Evolutionary conservation across 495 filamentous ascomycete genomes (phyloP).

Genomic region (Xylaria nigripes): DNA sequence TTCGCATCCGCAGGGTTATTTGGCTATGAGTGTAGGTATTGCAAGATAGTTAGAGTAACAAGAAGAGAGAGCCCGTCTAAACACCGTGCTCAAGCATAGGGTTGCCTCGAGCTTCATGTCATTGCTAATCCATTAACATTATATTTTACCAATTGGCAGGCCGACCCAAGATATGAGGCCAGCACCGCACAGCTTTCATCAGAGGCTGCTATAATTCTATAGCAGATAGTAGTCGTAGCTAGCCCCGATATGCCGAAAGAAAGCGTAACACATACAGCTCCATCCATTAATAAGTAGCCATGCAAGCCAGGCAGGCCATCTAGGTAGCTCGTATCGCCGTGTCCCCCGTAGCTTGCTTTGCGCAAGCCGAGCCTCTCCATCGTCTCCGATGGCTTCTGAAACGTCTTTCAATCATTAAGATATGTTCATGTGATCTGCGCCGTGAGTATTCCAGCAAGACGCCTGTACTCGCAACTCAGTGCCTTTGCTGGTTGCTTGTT

Average conservation of each 20-base stretch:
- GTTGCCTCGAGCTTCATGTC: slow-evolving; percentile 1
- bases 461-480: slow-evolving; percentile 9
- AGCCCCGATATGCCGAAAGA: slow-evolving; percentile 2
- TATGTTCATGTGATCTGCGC: slow-evolving; percentile 8
- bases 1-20: too few species aligned
- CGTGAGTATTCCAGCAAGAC: slow-evolving; percentile 7
- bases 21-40: too few species aligned
- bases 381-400: background rate
- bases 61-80: background rate
- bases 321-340: background rate
- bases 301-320: background rate
- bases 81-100: background rate
- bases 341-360: background rate
- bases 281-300: slow-evolving; percentile 3
- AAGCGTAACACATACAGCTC: slow-evolving; percentile 7
- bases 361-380: background rate
- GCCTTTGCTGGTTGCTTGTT: slow-evolving; percentile 8
- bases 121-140: slow-evolving; percentile 13
- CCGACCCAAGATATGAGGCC: slow-evolving; percentile 1
- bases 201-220: slow-evolving; percentile 7
- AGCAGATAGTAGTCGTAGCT: slow-evolving; percentile 7
- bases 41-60: too few species aligned
- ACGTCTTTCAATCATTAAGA: slow-evolving; percentile 9
- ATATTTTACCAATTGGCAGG: slow-evolving; percentile 9
- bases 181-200: background rate